Evolutionary conservation across 148 eudicot genomes (phyloP).

Genomic region (Persicaria tinctoria): DNA sequence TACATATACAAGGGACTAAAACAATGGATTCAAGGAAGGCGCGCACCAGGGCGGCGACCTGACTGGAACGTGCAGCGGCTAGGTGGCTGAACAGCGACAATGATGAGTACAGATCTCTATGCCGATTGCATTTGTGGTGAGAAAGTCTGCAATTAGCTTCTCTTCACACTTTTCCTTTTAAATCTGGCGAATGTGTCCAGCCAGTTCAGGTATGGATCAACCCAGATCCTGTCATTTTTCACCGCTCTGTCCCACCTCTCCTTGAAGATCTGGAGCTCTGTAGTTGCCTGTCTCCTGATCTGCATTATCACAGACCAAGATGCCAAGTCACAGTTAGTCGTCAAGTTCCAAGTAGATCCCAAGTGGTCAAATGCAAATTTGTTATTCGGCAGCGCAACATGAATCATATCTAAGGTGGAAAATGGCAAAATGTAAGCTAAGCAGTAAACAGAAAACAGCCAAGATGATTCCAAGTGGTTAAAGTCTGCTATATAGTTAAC

Average conservation of each 20-base stretch:
- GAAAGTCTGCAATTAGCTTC: background rate
- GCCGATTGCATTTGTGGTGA: background rate
- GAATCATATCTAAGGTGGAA: too few species aligned
- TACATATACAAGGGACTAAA: conserved; percentile 5
- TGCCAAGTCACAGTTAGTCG: background rate
- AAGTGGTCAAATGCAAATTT: background rate
- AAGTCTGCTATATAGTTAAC: background rate
- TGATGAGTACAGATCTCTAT: background rate
- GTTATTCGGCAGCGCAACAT: background rate
- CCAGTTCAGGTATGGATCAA: conserved; percentile 37
- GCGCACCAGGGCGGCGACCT: background rate
- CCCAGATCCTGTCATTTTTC: conserved; percentile 49
- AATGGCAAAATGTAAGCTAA: background rate
- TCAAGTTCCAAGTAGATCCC: background rate
- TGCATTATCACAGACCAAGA: conserved; percentile 17
- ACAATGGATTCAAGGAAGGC: background rate
- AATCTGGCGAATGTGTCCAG: conserved; percentile 18
- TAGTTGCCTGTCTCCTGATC: conserved; percentile 58
- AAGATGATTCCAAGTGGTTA: background rate
- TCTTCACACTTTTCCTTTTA: conserved; percentile 12
- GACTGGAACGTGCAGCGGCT: background rate
- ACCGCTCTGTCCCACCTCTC: conserved; percentile 64
- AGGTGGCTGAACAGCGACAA: background rate
- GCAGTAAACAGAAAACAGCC: background rate
- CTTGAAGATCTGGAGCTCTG: conserved; percentile 47